phyloP scores from a whole-genome alignment of 176 grass and related monocot genomes.

The Carex myosuroides region DNA sequence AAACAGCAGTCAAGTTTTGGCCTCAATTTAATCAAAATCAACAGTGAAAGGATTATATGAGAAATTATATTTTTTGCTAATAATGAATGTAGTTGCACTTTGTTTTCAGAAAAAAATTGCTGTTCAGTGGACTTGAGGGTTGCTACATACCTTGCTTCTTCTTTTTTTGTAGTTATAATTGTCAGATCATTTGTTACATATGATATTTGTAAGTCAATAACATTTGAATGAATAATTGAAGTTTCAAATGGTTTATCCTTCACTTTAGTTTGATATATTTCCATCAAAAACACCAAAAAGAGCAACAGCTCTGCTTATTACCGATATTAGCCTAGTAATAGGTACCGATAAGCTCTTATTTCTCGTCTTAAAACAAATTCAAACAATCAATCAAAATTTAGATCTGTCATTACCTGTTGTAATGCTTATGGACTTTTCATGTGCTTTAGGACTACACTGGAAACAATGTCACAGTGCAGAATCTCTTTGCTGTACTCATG shows the following conservation, averaged over 20 bases:
- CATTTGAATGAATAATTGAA: neutral
- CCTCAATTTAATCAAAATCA: neutral
- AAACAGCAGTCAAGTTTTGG: neutral
- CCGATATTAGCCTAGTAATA: neutral
- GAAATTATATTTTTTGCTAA: neutral
- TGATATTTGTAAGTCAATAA: neutral
- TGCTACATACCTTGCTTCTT: neutral
- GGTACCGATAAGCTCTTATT: neutral
- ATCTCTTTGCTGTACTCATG: constrained; percentile 74
- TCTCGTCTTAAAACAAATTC: neutral
- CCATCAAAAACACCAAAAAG: neutral
- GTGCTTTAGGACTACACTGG: constrained; percentile 64
- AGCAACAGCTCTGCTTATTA: neutral
- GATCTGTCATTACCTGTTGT: neutral
- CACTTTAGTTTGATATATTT: neutral
- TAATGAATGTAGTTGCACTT: neutral
- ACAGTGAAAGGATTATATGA: neutral
- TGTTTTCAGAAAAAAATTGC: neutral
- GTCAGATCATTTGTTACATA: neutral
- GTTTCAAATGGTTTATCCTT: neutral
- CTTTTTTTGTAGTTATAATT: neutral
- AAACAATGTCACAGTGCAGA: constrained; percentile 53
- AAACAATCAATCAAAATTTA: neutral
- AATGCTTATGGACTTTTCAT: constrained; percentile 22
- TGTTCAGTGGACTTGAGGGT: neutral